Conservation (phyloP, 495 filamentous ascomycete species). For the Letharia columbiana region DNA sequence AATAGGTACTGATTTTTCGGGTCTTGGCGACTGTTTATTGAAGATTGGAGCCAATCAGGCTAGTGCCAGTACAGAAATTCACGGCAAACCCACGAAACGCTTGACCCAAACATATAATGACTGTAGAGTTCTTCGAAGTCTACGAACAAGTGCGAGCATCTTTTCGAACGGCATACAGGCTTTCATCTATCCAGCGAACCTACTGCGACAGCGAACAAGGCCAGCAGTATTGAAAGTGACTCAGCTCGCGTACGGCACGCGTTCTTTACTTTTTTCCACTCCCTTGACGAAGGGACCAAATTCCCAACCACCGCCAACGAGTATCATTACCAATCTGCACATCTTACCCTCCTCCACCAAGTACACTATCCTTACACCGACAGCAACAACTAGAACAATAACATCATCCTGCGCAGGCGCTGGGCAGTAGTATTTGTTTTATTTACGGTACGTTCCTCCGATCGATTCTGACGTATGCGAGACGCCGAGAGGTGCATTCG, state of each 20-base stretch:
- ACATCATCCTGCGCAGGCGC: conserved; percentile 1
- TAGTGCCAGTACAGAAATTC: conserved; percentile 9
- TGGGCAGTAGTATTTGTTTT: not conserved
- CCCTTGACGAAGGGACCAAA: conserved; percentile 15
- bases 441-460: conserved; percentile 21
- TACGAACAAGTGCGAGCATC: not conserved
- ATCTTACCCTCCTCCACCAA: conserved; percentile 5
- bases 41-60: conserved; percentile 12
- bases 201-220: not conserved
- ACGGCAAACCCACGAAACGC: conserved; percentile 9
- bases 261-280: conserved; percentile 22
- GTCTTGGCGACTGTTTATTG: conserved; percentile 20
- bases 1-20: not conserved
- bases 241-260: conserved; percentile 20
- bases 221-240: not conserved
- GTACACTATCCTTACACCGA: not conserved
- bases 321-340: not conserved
- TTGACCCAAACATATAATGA: not conserved
- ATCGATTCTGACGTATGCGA: conserved; percentile 24
- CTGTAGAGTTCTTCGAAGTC: not conserved
- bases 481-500: conserved; percentile 3
- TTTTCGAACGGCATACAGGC: not conserved
- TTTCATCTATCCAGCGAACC: not conserved
- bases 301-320: conserved; percentile 16
- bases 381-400: not conserved